A percentile compares a stretch with the other conserved stretches of the same genome.
Evolutionary conservation across 2,329 filamentous ascomycete species (phyloP).

Genomic region (Colletotrichum phormii): DNA sequence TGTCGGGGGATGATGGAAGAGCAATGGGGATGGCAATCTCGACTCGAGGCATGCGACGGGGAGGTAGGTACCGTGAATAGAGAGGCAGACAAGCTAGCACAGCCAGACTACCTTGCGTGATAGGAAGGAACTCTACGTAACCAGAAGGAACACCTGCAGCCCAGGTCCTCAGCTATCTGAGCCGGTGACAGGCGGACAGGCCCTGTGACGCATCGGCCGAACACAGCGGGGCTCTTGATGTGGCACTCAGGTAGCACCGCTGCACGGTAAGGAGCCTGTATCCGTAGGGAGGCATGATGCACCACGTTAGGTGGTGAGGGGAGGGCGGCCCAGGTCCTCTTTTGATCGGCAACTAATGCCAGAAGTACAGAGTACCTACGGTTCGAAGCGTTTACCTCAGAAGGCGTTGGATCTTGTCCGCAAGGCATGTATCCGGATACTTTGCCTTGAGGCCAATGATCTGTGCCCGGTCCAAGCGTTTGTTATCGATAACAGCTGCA

Average conservation of each 20-base stretch:
- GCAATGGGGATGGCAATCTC: background rate
- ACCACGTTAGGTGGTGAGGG: background rate
- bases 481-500: too few relatives aligned
- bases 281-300: background rate
- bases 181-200: background rate
- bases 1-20: background rate
- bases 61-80: background rate
- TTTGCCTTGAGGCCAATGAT: too few relatives aligned
- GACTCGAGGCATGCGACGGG: background rate
- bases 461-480: too few relatives aligned
- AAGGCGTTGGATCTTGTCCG: background rate
- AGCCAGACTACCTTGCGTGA: background rate
- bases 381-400: background rate
- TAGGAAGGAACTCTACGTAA: background rate
- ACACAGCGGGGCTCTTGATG: background rate
- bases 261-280: background rate
- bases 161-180: background rate
- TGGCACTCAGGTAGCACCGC: background rate
- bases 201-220: slow-evolving; percentile 29
- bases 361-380: background rate
- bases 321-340: background rate
- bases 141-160: background rate
- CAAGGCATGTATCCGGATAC: too few relatives aligned
- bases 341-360: slow-evolving; percentile 11
- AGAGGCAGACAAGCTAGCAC: background rate